phyloP scores from a whole-genome alignment of 2,329 filamentous ascomycete genomes.

The Epichloe amarillans region DNA sequence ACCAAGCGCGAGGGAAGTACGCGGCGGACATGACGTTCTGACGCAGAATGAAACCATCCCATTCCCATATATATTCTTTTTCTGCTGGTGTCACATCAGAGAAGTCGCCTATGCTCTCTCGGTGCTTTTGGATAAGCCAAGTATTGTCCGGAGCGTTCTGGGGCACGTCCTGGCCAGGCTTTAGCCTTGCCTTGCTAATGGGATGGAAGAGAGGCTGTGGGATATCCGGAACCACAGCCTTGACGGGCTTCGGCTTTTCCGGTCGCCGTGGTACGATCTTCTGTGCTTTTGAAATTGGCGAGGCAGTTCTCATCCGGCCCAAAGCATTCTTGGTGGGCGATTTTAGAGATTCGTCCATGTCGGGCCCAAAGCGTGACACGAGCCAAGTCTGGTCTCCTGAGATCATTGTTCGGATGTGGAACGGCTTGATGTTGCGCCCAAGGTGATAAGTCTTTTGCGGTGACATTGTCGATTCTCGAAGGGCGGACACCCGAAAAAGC shows the following conservation, averaged over 20 bases:
- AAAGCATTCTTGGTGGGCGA: conserved; percentile 12
- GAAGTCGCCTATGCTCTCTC: conserved; percentile 43
- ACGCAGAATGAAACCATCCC: conserved; percentile 41
- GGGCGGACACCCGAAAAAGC: conserved; percentile 26
- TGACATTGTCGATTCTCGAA: conserved; percentile 14
- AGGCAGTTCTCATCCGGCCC: conserved; percentile 13
- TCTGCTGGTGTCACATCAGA: conserved; percentile 39
- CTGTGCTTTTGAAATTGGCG: conserved; percentile 9
- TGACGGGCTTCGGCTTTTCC: conserved; percentile 11
- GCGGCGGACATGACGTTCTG: conserved; percentile 37
- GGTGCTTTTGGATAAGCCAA: conserved; percentile 47
- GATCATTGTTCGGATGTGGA: conserved; percentile 31
- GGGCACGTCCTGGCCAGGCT: conserved; percentile 34
- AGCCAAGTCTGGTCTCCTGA: conserved; percentile 34
- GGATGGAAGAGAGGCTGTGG: conserved; percentile 43
- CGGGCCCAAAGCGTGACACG: conserved; percentile 26
- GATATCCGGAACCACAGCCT: conserved; percentile 33
- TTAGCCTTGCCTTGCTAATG: conserved; percentile 38
- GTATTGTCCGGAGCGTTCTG: conserved; percentile 30
- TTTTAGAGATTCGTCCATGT: conserved; percentile 14
- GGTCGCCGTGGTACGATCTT: conserved; percentile 6
- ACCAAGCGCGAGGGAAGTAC: conserved; percentile 38
- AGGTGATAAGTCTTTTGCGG: conserved; percentile 29
- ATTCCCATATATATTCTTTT: conserved; percentile 45
- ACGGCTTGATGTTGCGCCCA: conserved; percentile 26